phyloP scores from a whole-genome alignment of 1,284 basidiomycete species.

The Malassezia japonica region DNA sequence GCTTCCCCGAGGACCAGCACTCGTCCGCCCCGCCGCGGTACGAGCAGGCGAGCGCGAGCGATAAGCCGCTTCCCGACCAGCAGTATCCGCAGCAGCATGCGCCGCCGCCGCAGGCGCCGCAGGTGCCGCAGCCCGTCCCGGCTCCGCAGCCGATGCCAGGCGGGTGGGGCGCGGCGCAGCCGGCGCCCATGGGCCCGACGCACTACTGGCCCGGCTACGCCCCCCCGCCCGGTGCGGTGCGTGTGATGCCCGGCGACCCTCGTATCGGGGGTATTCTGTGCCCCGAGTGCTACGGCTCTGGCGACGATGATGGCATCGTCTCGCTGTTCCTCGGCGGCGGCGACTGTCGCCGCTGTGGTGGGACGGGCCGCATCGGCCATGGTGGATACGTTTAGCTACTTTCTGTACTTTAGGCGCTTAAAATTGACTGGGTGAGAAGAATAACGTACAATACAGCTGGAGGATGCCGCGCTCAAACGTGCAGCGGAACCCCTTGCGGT shows the following conservation, averaged over 20 bases:
- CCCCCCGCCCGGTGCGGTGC: constrained; percentile 19
- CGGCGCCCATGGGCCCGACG: background rate
- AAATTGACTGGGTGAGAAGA: constrained; percentile 29
- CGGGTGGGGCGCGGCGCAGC: no score
- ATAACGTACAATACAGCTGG: constrained; percentile 34
- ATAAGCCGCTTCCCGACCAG: constrained; percentile 6
- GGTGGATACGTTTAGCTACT: constrained; percentile 16
- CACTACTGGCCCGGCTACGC: constrained; percentile 3
- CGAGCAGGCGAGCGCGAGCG: background rate
- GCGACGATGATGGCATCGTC: background rate
- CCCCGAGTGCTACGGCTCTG: constrained; percentile 19
- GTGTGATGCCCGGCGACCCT: constrained; percentile 23
- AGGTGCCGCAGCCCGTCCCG: background rate
- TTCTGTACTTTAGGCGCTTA: constrained; percentile 41
- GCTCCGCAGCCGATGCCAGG: background rate
- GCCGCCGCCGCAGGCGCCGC: background rate
- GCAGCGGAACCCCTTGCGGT: constrained; percentile 61
- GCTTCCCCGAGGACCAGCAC: constrained; percentile 11
- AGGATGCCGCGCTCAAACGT: constrained; percentile 56
- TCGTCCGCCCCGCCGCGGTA: constrained; percentile 10
- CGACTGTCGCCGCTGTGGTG: constrained; percentile 15
- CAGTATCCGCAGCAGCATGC: background rate
- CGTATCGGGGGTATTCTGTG: constrained; percentile 25
- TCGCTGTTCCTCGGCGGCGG: constrained; percentile 3
- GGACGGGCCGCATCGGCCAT: constrained; percentile 7